Evolutionary conservation across 73 alveolate genomes (phyloP).

Genomic region (Paramecium octaurelia): DNA sequence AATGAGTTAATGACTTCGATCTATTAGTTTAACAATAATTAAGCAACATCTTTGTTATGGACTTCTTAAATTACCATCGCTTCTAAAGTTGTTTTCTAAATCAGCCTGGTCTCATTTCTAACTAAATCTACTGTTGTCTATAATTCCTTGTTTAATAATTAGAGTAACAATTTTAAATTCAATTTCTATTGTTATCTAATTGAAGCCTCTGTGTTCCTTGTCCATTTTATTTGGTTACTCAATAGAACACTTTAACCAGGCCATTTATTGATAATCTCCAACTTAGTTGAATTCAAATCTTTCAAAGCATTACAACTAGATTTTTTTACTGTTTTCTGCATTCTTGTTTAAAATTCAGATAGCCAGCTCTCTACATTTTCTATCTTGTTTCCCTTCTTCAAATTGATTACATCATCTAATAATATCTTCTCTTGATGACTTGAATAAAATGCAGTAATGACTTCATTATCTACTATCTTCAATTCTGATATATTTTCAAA

Average conservation of each 20-base stretch:
- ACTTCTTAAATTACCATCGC: conserved; percentile 79
- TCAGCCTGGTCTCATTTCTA: conserved; percentile 61
- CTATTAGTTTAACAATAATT: conserved; percentile 53
- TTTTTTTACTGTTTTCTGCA: conserved; percentile 85
- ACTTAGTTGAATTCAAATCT: background rate
- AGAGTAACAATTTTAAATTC: background rate
- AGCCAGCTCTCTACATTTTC: conserved; percentile 97
- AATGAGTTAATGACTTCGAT: conserved; percentile 61
- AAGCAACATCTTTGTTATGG: conserved; percentile 79
- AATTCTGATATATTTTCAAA: conserved; percentile 91
- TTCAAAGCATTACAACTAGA: conserved; percentile 63
- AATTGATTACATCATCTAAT: conserved; percentile 70
- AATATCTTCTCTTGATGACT: conserved; percentile 85
- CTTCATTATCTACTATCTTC: conserved; percentile 79
- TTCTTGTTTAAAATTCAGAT: conserved; percentile 83
- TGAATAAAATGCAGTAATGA: conserved; percentile 83
- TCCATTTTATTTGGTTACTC: conserved; percentile 31
- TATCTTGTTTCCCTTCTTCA: conserved; percentile 86
- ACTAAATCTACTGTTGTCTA: conserved; percentile 71
- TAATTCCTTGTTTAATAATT: conserved; percentile 29
- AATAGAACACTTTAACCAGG: background rate
- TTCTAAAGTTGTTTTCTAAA: conserved; percentile 71
- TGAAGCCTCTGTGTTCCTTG: conserved; percentile 44
- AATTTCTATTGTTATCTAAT: background rate
- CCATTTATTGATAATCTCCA: background rate